phyloP scores from a whole-genome alignment of 257 asterid genomes.

The Buddleja alternifolia region DNA sequence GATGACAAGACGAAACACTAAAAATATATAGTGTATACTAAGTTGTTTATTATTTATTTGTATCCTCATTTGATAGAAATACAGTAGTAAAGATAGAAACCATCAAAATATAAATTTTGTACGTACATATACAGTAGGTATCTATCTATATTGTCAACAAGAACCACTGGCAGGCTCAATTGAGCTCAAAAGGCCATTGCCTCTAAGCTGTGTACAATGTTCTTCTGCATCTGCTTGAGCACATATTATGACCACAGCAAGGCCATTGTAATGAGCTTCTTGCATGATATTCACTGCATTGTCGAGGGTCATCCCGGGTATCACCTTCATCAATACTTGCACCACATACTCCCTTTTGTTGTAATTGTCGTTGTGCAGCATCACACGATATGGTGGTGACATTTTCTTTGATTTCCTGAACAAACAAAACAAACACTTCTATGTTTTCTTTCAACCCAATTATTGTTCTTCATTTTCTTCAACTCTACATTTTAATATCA shows the following conservation, averaged over 20 bases:
- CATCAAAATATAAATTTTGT: slow-evolving; percentile 30
- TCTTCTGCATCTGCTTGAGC: slow-evolving; percentile 95
- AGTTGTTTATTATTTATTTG: slow-evolving; percentile 19
- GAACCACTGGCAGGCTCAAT: slow-evolving; percentile 90
- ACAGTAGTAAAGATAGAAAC: slow-evolving; percentile 24
- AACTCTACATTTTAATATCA: slow-evolving; percentile 1
- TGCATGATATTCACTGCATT: slow-evolving; percentile 95
- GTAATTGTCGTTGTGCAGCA: slow-evolving; percentile 86
- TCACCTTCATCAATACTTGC: slow-evolving; percentile 96
- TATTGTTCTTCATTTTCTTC: not conserved
- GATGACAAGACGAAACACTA: not conserved
- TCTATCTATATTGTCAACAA: slow-evolving; percentile 45
- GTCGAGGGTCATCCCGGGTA: slow-evolving; percentile 94
- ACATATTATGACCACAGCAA: slow-evolving; percentile 81
- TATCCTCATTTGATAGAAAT: slow-evolving; percentile 24
- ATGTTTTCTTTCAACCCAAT: not conserved
- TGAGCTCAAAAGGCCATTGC: slow-evolving; percentile 90
- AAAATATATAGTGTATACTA: not conserved
- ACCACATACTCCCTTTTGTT: slow-evolving; percentile 96
- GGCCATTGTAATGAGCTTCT: slow-evolving; percentile 87
- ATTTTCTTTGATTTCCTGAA: slow-evolving; percentile 80
- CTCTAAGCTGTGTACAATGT: slow-evolving; percentile 86
- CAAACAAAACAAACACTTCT: slow-evolving; percentile 12
- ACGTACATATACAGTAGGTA: slow-evolving; percentile 39
- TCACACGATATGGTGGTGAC: slow-evolving; percentile 90